Evolutionary conservation across 345 rosid species (phyloP), one percentile per base, ranked within the genome.

Genomic region (Syzygium aqueum): DNA sequence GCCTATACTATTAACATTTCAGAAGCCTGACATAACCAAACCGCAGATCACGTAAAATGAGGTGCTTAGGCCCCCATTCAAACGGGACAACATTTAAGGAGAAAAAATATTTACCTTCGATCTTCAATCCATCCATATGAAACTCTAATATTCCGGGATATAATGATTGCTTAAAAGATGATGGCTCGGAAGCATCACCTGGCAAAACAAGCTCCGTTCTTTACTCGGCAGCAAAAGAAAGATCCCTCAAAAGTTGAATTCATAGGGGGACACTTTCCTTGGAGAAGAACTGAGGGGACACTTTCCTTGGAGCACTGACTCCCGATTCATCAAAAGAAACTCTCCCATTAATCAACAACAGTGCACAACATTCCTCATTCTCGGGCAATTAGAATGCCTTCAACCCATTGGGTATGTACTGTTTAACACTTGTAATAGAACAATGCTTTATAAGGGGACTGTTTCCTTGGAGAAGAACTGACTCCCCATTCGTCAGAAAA

Each of bases 151-250:
- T 61, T 14, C 33, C 6, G 19, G 13, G 5, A 61, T n/a, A 14
- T n/a, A 14, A 33, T n/a, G 73, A n/a, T 61, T 61, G 73, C 33
- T n/a, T n/a, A 61, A 61, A 17, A 8, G 0, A 61, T n/a, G 33
- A 61, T 6, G 37, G 73, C 73, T 61, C 5, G 2, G 8, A 61
- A 61, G 73, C 37, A n/a, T 61, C 37, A 61, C 73, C 73, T 61
- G 9, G 0, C 7, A 61, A 13, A 61, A n/a, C 37, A 0, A 13
- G 33, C 9, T 61, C 19, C 37, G 0, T 61, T 0, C 19, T 61
- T 28, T 13, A 61, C 73, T 61, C 0, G 0, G 73, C 73, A n/a
- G 73, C 73, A 61, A n/a, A 61, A 61, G 73, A 61, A 33, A 73
- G 80, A 37, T 19, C 80, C 80, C 25, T 2, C 49, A 19, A 33